Percentiles rank a stretch among this genome's conserved stretches.
These are phyloP conservation scores for Mycena indigotica DNA, from an alignment of 768 basidiomycete species.

Conservation along the genomic window DNA sequence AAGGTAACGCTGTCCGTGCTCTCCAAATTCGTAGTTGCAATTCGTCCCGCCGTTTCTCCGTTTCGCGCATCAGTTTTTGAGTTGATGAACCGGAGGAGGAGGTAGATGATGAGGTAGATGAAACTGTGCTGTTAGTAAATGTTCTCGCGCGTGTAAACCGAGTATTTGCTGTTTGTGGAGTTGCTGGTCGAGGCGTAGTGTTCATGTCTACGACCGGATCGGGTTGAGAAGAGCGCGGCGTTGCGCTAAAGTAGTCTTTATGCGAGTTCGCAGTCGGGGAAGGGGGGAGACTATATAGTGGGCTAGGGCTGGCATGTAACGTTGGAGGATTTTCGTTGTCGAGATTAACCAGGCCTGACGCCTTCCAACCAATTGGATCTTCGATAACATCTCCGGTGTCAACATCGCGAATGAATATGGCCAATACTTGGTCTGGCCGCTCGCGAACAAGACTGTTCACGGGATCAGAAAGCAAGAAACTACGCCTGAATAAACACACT, in stretches of 20 bases:
- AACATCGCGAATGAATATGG: slow-evolving; percentile 84
- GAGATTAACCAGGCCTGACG: neutral
- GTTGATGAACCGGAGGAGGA: neutral
- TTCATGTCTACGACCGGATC: slow-evolving; percentile 20
- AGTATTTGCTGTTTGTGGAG: neutral
- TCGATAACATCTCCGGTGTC: slow-evolving; percentile 46
- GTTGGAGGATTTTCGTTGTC: neutral
- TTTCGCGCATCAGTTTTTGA: slow-evolving; percentile 41
- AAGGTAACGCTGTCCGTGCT: slow-evolving; percentile 62
- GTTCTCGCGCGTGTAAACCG: neutral
- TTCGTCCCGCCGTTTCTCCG: slow-evolving; percentile 56
- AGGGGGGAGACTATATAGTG: slow-evolving; percentile 6
- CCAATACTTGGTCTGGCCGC: slow-evolving; percentile 68
- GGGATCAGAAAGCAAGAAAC: neutral
- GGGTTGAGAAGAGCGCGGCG: slow-evolving; percentile 26
- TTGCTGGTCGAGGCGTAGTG: slow-evolving; percentile 6
- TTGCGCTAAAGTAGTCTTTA: slow-evolving; percentile 25
- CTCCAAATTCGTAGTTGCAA: slow-evolving; percentile 66
- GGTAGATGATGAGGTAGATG: neutral
- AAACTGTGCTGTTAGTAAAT: slow-evolving; percentile 1
- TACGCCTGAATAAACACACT: slow-evolving; percentile 37
- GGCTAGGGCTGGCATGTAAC: slow-evolving; percentile 7
- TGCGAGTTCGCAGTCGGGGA: slow-evolving; percentile 2
- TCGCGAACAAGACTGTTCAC: slow-evolving; percentile 60
- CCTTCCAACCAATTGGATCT: slow-evolving; percentile 64